These are phyloP conservation scores for Chloris gayana DNA, from an alignment of 176 grass and related monocot genomes.

Conservation along the genomic window DNA sequence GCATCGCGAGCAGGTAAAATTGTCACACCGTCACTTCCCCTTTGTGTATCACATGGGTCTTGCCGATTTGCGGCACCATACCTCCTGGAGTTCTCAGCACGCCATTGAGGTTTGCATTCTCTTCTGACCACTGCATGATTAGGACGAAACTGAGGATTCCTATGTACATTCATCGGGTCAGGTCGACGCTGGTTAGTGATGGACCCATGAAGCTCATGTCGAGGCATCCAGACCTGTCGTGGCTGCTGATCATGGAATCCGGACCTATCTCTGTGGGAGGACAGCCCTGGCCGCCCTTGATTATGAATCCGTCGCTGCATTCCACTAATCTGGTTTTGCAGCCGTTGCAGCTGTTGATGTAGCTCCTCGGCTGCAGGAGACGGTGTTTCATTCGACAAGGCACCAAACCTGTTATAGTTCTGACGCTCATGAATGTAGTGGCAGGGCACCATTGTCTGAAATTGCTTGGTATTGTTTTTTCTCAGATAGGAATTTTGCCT, in stretches of 20 bases:
- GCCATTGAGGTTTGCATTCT: not conserved
- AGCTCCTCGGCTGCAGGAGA: not conserved
- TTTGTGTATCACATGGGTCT: no score
- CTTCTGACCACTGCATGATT: not conserved
- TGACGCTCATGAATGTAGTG: not conserved
- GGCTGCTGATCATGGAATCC: not conserved
- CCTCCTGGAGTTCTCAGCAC: not conserved
- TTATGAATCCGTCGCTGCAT: conserved; percentile 1
- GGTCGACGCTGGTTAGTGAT: not conserved
- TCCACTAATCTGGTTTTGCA: not conserved
- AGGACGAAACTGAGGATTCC: not conserved
- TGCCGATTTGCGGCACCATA: not conserved
- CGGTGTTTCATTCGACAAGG: not conserved
- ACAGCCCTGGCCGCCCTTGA: not conserved
- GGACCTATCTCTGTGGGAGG: not conserved
- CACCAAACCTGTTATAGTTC: not conserved
- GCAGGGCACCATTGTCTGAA: not conserved
- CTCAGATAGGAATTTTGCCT: not conserved
- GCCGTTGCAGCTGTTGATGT: not conserved
- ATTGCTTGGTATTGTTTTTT: not conserved
- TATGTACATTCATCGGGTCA: no score
- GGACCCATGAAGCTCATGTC: not conserved
- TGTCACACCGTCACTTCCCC: no score
- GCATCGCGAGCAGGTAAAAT: not conserved
- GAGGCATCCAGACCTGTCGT: not conserved